Conservation (phyloP, 2,329 filamentous ascomycete species). For the Cordyceps javanica region DNA sequence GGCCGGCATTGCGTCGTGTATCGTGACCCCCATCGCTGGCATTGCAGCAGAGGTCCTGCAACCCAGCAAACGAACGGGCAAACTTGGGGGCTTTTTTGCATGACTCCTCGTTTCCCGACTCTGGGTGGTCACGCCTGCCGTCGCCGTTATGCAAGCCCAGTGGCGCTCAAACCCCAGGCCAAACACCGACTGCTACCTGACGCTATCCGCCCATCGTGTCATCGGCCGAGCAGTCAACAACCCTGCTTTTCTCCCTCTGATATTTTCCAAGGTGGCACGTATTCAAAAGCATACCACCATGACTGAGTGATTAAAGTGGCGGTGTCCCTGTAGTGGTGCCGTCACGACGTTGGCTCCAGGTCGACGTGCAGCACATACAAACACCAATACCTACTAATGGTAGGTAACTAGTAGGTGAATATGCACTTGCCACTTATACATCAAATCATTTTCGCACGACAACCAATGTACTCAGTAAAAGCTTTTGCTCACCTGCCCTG, state of each 20-base stretch:
- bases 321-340: neutral
- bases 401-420: too few species aligned
- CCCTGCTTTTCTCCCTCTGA: neutral
- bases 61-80: neutral
- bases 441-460: too few species aligned
- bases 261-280: neutral
- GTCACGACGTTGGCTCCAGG: neutral
- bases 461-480: too few species aligned
- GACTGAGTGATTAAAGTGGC: slow-evolving; percentile 1
- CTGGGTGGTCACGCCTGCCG: neutral
- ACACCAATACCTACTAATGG: too few species aligned
- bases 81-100: neutral
- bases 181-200: neutral
- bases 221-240: neutral
- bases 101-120: neutral
- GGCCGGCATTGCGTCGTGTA: neutral
- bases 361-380: too few species aligned
- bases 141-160: neutral
- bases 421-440: too few species aligned
- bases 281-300: neutral
- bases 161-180: neutral
- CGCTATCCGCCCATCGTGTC: neutral
- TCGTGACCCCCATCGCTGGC: neutral
- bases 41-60: neutral
- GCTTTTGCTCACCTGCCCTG: too few species aligned